Conservation (phyloP, 257 asterid species). For the Forsythia viridissima region DNA sequence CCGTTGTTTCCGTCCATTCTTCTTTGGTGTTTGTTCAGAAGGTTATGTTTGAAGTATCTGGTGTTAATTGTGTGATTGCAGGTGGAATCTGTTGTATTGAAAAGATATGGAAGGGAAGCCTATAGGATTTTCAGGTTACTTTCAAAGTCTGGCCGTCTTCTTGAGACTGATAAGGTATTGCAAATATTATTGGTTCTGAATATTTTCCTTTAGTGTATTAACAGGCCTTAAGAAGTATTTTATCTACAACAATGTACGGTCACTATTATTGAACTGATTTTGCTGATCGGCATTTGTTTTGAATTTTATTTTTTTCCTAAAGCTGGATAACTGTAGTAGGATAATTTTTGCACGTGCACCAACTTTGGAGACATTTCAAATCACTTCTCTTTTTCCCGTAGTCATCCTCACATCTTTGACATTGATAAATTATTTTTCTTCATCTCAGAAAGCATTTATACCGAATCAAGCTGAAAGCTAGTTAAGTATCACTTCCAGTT, state of each 20-base stretch:
- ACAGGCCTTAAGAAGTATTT: not conserved
- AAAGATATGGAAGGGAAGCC: conserved; percentile 83
- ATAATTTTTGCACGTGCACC: not conserved
- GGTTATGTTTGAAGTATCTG: conserved; percentile 17
- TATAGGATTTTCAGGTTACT: conserved; percentile 81
- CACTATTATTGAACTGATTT: not conserved
- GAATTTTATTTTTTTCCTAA: not conserved
- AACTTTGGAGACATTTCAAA: not conserved
- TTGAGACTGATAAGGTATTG: conserved; percentile 78
- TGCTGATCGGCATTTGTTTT: not conserved
- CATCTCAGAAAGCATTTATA: not conserved
- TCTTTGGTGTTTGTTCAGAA: conserved; percentile 14
- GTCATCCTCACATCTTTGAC: not conserved
- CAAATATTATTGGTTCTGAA: not conserved
- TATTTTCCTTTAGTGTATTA: not conserved
- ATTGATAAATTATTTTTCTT: not conserved
- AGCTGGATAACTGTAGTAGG: not conserved
- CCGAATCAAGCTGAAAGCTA: not conserved
- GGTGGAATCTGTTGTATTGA: conserved; percentile 84
- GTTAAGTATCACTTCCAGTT: not conserved
- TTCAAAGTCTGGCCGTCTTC: conserved; percentile 47
- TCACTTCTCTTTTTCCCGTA: not conserved
- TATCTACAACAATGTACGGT: not conserved
- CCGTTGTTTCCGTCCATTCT: conserved; percentile 22
- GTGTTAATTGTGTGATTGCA: conserved; percentile 32